phyloP scores from a whole-genome alignment of 1,139 yeast species.

The Geotrichum aggregatum region DNA sequence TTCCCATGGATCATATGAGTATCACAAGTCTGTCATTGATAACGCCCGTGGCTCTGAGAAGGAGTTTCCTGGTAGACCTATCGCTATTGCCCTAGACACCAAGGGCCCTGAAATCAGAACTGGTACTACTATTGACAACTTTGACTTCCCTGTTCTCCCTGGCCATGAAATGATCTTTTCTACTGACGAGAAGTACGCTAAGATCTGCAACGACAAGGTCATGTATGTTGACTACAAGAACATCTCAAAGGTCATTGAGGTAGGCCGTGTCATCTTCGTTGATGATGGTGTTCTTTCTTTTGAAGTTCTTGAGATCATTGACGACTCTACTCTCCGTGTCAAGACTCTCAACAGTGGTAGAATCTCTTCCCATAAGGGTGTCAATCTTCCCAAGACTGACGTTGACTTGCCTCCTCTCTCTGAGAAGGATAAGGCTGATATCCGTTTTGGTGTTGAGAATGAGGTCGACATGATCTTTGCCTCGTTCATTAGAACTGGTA shows the following conservation, averaged over 20 bases:
- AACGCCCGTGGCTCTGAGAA: conserved; percentile 92
- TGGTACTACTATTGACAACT: conserved; percentile 77
- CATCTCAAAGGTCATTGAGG: conserved; percentile 87
- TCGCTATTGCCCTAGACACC: conserved; percentile 97
- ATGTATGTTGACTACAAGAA: conserved; percentile 94
- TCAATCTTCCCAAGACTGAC: conserved; percentile 97
- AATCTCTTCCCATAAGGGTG: conserved; percentile 97
- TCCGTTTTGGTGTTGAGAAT: conserved; percentile 92
- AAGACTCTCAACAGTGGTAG: conserved; percentile 89
- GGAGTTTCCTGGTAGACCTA: conserved; percentile 88
- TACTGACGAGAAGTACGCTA: conserved; percentile 77
- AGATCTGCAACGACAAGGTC: conserved; percentile 65
- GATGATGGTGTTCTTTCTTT: conserved; percentile 98
- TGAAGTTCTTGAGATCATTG: conserved; percentile 79
- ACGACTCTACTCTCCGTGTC: conserved; percentile 77
- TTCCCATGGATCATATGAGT: conserved; percentile 95
- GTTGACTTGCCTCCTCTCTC: conserved; percentile 97
- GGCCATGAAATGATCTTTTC: conserved; percentile 90
- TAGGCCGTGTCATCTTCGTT: conserved; percentile 84
- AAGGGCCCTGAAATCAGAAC: conserved; percentile 99
- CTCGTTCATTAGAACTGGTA: conserved; percentile 92
- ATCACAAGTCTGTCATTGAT: conserved; percentile 94
- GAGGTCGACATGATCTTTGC: conserved; percentile 98
- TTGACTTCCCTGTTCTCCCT: conserved; percentile 77
- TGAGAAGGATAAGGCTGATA: conserved; percentile 90